phyloP scores from a whole-genome alignment of 176 grass and related monocot species.

The Aegilops umbellulata region DNA sequence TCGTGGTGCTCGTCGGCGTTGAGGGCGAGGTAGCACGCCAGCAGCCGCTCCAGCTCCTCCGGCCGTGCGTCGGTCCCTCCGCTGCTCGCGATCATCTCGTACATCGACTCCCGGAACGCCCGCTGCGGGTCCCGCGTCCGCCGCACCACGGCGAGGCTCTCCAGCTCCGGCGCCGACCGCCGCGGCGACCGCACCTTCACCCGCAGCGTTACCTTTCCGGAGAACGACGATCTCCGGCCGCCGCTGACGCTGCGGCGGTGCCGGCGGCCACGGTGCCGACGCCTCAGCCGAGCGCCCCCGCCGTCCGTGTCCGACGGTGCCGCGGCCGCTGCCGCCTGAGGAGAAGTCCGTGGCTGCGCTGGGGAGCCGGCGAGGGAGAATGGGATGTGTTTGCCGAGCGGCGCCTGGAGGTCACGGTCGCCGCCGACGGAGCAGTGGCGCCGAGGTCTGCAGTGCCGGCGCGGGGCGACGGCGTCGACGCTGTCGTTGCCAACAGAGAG shows the following conservation, averaged over 20 bases:
- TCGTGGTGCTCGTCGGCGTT: conserved; percentile 87
- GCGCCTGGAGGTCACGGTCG: conserved; percentile 32
- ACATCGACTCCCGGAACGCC: conserved; percentile 77
- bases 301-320: conserved; percentile 16
- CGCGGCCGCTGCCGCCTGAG: not conserved
- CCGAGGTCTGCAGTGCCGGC: not conserved
- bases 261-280: not conserved
- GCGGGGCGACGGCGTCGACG: not conserved
- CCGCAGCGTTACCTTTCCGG: conserved; percentile 18
- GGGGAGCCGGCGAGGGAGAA: conserved; percentile 45
- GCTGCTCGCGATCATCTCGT: conserved; percentile 72
- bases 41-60: conserved; percentile 75
- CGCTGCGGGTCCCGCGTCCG: conserved; percentile 71
- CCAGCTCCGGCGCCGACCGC: conserved; percentile 19
- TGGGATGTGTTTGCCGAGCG: conserved; percentile 51
- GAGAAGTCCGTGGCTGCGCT: not conserved
- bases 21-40: conserved; percentile 82
- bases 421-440: conserved; percentile 48
- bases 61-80: conserved; percentile 33
- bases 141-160: conserved; percentile 73
- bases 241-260: conserved; percentile 8
- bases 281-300: not conserved
- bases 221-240: conserved; percentile 30
- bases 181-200: conserved; percentile 39
- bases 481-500: conserved; percentile 47